These are phyloP conservation scores for Umbelopsis vinacea DNA, from an alignment of 192 early-diverging fungal genomes.

Conservation along the genomic window DNA sequence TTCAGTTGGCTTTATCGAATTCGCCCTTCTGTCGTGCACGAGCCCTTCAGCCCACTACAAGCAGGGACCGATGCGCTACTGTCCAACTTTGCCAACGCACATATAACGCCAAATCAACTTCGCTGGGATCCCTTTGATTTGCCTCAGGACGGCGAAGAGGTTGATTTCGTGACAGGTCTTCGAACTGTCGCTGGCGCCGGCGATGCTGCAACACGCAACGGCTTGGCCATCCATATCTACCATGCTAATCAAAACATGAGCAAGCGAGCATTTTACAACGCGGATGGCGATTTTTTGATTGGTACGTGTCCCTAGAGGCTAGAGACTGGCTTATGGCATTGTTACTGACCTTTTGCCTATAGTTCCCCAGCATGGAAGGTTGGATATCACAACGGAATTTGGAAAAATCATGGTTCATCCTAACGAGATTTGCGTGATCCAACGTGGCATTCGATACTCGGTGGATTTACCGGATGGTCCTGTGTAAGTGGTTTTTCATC, in stretches of 20 bases:
- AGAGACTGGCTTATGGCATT: not conserved
- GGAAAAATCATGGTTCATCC: conserved; percentile 82
- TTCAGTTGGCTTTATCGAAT: conserved; percentile 95
- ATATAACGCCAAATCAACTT: conserved; percentile 83
- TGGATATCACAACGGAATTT: conserved; percentile 91
- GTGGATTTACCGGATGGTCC: conserved; percentile 81
- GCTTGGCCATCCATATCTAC: conserved; percentile 89
- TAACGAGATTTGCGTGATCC: conserved; percentile 93
- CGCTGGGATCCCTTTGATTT: conserved; percentile 92
- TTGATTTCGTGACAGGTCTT: conserved; percentile 86
- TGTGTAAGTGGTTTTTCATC: conserved; percentile 40
- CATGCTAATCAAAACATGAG: conserved; percentile 79
- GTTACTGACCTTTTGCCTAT: conserved; percentile 15
- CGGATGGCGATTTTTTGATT: conserved; percentile 93
- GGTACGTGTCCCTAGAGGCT: conserved; percentile 46
- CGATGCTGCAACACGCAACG: conserved; percentile 73
- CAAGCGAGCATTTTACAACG: conserved; percentile 78
- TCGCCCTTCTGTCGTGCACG: conserved; percentile 86
- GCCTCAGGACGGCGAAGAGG: conserved; percentile 48
- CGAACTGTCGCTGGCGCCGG: conserved; percentile 87
- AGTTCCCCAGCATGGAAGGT: conserved; percentile 91
- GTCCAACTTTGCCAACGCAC: conserved; percentile 64
- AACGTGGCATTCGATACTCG: conserved; percentile 87
- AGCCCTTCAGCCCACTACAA: conserved; percentile 58
- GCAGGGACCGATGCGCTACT: conserved; percentile 47